Conservation (phyloP, 257 asterid genomes). For the Handroanthus guayacan region DNA sequence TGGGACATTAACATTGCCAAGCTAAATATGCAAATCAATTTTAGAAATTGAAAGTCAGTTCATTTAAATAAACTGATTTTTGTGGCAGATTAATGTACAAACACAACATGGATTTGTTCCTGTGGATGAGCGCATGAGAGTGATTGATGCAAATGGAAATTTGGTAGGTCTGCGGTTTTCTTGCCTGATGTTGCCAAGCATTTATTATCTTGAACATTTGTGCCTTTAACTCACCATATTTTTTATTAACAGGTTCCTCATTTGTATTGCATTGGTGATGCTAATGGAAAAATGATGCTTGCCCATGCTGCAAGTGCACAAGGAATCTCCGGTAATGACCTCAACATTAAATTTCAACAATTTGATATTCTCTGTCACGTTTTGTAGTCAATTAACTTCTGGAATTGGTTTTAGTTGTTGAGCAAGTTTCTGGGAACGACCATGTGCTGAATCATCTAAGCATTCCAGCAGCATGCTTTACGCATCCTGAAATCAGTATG, state of each 20-base stretch:
- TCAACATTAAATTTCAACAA: slow-evolving; percentile 28
- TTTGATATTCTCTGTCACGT: slow-evolving; percentile 23
- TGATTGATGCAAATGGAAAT: slow-evolving; percentile 82
- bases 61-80: slow-evolving; percentile 32
- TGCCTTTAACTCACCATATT: slow-evolving; percentile 37
- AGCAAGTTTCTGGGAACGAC: slow-evolving; percentile 90
- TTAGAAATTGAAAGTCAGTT: slow-evolving; percentile 23
- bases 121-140: slow-evolving; percentile 95
- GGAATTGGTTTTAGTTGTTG: slow-evolving; percentile 70
- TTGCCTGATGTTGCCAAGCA: slow-evolving; percentile 24
- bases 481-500: slow-evolving; percentile 99
- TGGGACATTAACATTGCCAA: slow-evolving; percentile 28
- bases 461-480: slow-evolving; percentile 98
- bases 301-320: slow-evolving; percentile 99
- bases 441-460: slow-evolving; percentile 91
- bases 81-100: slow-evolving; percentile 76
- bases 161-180: slow-evolving; percentile 58
- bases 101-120: slow-evolving; percentile 95
- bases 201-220: slow-evolving; percentile 30
- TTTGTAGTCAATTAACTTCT: slow-evolving; percentile 35
- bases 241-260: slow-evolving; percentile 80
- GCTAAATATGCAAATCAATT: slow-evolving; percentile 24
- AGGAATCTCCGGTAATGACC: slow-evolving; percentile 77
- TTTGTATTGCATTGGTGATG: slow-evolving; percentile 98
- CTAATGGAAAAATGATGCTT: slow-evolving; percentile 99